Evolutionary conservation across 805 yeast genomes (phyloP).

Genomic region (Cyberlindnera maritima): DNA sequence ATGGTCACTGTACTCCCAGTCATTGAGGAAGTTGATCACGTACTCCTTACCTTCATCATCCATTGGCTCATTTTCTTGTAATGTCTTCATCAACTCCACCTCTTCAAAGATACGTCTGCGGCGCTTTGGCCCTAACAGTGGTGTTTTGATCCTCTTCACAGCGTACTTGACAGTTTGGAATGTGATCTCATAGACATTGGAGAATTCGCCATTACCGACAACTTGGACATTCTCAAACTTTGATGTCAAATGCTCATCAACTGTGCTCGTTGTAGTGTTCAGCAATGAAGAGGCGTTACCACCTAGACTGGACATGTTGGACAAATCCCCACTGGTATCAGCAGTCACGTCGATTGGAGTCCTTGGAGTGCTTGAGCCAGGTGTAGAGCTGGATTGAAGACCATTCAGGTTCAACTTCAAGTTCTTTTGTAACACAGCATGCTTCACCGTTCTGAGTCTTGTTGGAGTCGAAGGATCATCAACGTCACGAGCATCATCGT

Average conservation of each 20-base stretch:
- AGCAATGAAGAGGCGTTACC: conserved; percentile 18
- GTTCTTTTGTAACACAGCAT: conserved; percentile 16
- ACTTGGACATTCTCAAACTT: conserved; percentile 61
- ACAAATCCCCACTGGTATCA: conserved; percentile 20
- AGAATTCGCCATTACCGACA: conserved; percentile 86
- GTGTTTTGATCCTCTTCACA: conserved; percentile 79
- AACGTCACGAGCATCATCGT: conserved; percentile 18
- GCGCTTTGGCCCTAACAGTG: conserved; percentile 54
- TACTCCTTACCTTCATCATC: conserved; percentile 69
- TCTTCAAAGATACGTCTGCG: conserved; percentile 67
- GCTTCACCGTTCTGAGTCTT: conserved; percentile 26
- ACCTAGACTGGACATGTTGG: conserved; percentile 24
- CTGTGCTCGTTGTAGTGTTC: conserved; percentile 23
- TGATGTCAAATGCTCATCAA: conserved; percentile 44
- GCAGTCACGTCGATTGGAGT: conserved; percentile 26
- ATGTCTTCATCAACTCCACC: conserved; percentile 59
- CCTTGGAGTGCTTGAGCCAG: conserved; percentile 30
- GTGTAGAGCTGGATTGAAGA: conserved; percentile 21
- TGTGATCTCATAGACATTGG: conserved; percentile 79
- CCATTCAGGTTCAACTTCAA: conserved; percentile 8
- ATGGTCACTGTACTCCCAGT: conserved; percentile 77
- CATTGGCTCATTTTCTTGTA: conserved; percentile 37
- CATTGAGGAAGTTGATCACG: conserved; percentile 74
- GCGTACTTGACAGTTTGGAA: conserved; percentile 71
- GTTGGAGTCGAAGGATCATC: conserved; percentile 46